These are phyloP conservation scores for Plasmodium knowlesi DNA, from an alignment of 169 alveolate species.

Conservation along the genomic window DNA sequence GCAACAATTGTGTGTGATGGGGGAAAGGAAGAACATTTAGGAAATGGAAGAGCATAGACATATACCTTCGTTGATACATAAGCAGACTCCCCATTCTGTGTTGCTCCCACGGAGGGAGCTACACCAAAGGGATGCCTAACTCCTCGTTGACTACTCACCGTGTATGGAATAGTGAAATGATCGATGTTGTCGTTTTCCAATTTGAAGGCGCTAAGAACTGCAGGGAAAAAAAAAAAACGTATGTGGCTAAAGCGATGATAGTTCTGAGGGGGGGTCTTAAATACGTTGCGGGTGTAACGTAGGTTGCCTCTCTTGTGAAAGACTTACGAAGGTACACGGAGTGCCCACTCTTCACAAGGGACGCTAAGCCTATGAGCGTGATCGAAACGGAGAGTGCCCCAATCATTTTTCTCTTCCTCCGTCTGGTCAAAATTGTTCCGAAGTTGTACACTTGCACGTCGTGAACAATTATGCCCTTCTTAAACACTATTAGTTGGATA, in stretches of 20 bases:
- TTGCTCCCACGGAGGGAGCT: background rate
- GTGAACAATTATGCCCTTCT: background rate
- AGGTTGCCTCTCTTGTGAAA: background rate
- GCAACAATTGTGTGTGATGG: background rate
- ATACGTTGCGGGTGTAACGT: background rate
- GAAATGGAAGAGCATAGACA: background rate
- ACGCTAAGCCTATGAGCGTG: conserved; percentile 37
- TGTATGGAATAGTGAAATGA: conserved; percentile 22
- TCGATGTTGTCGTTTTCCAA: conserved; percentile 46
- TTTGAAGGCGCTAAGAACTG: conserved; percentile 35
- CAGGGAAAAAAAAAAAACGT: background rate
- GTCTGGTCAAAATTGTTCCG: background rate
- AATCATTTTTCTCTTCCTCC: conserved; percentile 3
- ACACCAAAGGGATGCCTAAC: background rate
- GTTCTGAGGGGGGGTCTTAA: background rate
- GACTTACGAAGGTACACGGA: conserved; percentile 52
- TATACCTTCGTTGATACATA: background rate
- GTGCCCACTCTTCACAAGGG: conserved; percentile 64
- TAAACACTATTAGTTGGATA: background rate
- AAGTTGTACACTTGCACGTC: background rate
- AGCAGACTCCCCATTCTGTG: background rate
- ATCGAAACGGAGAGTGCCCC: conserved; percentile 12
- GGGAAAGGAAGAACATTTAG: background rate
- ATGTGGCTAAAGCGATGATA: background rate
- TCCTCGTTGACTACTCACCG: background rate